Conservation (phyloP, 2,329 filamentous ascomycete species). For the Phialocephala sp. region DNA sequence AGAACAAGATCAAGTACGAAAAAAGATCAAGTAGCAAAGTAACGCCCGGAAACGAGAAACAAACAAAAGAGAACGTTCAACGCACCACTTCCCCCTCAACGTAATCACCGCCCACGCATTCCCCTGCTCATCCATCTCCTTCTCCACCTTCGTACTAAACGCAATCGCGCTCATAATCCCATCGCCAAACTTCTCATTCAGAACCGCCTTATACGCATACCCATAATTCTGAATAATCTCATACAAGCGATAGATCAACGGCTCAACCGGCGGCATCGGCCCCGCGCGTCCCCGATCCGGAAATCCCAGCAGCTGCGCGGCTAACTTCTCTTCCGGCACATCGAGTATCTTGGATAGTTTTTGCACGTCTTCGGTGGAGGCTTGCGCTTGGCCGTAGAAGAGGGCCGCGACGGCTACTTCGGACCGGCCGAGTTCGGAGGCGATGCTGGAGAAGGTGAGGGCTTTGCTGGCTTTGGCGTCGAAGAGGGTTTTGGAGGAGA, state of each 20-base stretch:
- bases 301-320: slow-evolving; percentile 64
- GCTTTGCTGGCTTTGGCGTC: slow-evolving; percentile 77
- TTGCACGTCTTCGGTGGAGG: slow-evolving; percentile 70
- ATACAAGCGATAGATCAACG: slow-evolving; percentile 71
- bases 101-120: slow-evolving; percentile 85
- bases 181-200: slow-evolving; percentile 94
- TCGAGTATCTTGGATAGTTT: slow-evolving; percentile 70
- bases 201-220: slow-evolving; percentile 90
- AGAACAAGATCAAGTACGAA: too few species aligned
- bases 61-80: not conserved
- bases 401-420: slow-evolving; percentile 90
- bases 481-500: slow-evolving; percentile 76
- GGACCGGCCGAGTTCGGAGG: slow-evolving; percentile 73
- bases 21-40: too few species aligned
- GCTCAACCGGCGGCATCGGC: slow-evolving; percentile 85
- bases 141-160: slow-evolving; percentile 90
- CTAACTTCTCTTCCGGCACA: slow-evolving; percentile 61
- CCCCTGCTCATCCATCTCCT: slow-evolving; percentile 86
- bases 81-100: slow-evolving; percentile 76
- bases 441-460: slow-evolving; percentile 82
- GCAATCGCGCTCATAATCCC: slow-evolving; percentile 97
- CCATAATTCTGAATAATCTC: slow-evolving; percentile 97
- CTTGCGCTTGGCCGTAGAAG: slow-evolving; percentile 87
- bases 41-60: too few species aligned
- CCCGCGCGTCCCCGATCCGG: slow-evolving; percentile 78